phyloP scores from a whole-genome alignment of 148 eudicot genomes.

The Pouteria glomerata region DNA sequence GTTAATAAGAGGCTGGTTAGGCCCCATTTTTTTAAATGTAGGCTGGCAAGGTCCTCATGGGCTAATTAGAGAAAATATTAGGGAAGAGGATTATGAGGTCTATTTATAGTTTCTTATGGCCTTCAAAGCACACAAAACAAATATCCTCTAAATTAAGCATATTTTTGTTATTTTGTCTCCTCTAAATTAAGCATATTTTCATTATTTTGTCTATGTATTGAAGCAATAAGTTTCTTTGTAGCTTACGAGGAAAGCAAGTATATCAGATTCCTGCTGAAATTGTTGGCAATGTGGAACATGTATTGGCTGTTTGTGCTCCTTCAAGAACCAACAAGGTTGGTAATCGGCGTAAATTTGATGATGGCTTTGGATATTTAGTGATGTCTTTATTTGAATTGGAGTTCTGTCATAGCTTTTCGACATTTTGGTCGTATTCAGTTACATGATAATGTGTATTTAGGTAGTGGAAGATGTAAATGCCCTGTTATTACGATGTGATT shows the following conservation, averaged over 20 bases:
- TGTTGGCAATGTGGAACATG: constrained; percentile 64
- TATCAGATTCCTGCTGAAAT: constrained; percentile 65
- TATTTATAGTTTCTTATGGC: too few species aligned
- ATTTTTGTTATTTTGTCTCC: too few species aligned
- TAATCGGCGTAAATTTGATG: constrained; percentile 10
- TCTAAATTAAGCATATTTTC: too few species aligned
- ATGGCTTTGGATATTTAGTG: not conserved
- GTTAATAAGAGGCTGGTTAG: too few species aligned
- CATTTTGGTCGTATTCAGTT: not conserved
- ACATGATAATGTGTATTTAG: constrained; percentile 27
- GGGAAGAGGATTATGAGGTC: too few species aligned
- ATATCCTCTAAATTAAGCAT: too few species aligned
- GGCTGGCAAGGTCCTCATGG: too few species aligned
- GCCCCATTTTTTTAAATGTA: too few species aligned
- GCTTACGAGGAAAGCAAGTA: constrained; percentile 79
- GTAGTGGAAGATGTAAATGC: constrained; percentile 83
- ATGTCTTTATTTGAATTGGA: not conserved
- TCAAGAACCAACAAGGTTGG: constrained; percentile 50
- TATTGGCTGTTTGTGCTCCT: constrained; percentile 61
- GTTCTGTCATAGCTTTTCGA: constrained; percentile 2
- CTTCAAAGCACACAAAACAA: too few species aligned
- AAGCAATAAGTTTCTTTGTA: too few species aligned
- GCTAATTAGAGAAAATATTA: too few species aligned
- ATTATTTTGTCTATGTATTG: too few species aligned
- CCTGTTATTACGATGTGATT: constrained; percentile 61